These are phyloP conservation scores for Hylodesmum podocarpum DNA, from an alignment of 306 rosid genomes.

Conservation along the genomic window DNA sequence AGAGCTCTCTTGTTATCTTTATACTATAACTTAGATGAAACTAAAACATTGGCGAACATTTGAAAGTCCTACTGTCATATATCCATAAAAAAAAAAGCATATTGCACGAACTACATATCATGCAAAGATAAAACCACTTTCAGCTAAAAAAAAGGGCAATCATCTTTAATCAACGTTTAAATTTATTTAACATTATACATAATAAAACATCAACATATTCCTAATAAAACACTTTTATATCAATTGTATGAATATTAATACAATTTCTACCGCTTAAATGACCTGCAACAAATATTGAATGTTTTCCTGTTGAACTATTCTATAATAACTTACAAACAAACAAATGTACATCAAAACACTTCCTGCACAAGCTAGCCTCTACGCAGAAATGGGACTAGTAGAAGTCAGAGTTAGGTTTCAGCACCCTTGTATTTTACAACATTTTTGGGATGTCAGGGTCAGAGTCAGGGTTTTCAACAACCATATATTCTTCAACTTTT, in stretches of 20 bases:
- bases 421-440: too few relatives aligned
- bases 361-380: constrained; percentile 34
- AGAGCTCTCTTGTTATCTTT: not conserved
- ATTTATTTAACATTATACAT: too few relatives aligned
- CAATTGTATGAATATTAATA: too few relatives aligned
- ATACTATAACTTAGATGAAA: not conserved
- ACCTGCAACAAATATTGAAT: not conserved
- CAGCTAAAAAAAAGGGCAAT: not conserved
- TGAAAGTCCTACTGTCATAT: too few relatives aligned
- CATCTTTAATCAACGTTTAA: too few relatives aligned
- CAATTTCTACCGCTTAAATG: too few relatives aligned
- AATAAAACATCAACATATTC: too few relatives aligned
- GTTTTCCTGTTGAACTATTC: not conserved
- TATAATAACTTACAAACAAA: not conserved
- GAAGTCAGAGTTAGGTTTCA: too few relatives aligned
- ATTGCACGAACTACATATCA: not conserved
- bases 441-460: too few relatives aligned
- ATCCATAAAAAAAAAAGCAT: too few relatives aligned
- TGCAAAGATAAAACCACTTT: not conserved
- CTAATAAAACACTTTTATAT: too few relatives aligned
- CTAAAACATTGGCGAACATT: not conserved
- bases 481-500: constrained; percentile 40
- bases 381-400: constrained; percentile 36
- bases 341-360: not conserved
- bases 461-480: constrained; percentile 36